phyloP scores from a whole-genome alignment of 352 stramenopile genomes.

The Globisporangium perplexum region DNA sequence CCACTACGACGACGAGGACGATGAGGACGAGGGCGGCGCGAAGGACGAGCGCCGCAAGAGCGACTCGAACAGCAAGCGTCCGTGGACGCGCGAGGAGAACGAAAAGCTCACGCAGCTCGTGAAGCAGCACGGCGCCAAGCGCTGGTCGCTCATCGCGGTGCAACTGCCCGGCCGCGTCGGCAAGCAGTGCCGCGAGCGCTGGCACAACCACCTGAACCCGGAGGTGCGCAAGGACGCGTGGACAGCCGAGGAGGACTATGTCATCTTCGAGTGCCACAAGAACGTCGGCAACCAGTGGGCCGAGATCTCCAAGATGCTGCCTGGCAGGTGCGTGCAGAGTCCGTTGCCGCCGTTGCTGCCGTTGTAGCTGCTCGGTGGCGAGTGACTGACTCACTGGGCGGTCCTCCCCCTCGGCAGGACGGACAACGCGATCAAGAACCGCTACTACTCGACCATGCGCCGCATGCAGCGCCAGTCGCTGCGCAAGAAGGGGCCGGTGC shows the following conservation, averaged over 20 bases:
- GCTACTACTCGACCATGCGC: slow-evolving; percentile 90
- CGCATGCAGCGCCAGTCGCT: slow-evolving; percentile 85
- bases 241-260: slow-evolving; percentile 87
- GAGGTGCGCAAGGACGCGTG: slow-evolving; percentile 86
- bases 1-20: slow-evolving; percentile 68
- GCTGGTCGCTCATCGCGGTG: slow-evolving; percentile 88
- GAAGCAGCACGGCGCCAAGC: slow-evolving; percentile 85
- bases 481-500: slow-evolving; percentile 78
- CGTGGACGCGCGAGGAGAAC: slow-evolving; percentile 87
- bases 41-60: slow-evolving; percentile 42
- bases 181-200: slow-evolving; percentile 87
- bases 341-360: too few species aligned
- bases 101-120: slow-evolving; percentile 86
- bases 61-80: slow-evolving; percentile 83
- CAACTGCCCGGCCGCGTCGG: slow-evolving; percentile 82
- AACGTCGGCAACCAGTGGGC: slow-evolving; percentile 91
- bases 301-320: slow-evolving; percentile 89
- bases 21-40: slow-evolving; percentile 43
- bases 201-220: slow-evolving; percentile 88
- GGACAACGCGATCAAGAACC: slow-evolving; percentile 91
- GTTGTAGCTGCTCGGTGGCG: neutral
- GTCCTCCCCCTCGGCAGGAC: slow-evolving; percentile 43
- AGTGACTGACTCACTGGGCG: neutral
- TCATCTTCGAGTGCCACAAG: slow-evolving; percentile 90
- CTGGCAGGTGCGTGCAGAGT: slow-evolving; percentile 36